phyloP scores from a whole-genome alignment of 305 asterid species.

The Rubia tinctorum region DNA sequence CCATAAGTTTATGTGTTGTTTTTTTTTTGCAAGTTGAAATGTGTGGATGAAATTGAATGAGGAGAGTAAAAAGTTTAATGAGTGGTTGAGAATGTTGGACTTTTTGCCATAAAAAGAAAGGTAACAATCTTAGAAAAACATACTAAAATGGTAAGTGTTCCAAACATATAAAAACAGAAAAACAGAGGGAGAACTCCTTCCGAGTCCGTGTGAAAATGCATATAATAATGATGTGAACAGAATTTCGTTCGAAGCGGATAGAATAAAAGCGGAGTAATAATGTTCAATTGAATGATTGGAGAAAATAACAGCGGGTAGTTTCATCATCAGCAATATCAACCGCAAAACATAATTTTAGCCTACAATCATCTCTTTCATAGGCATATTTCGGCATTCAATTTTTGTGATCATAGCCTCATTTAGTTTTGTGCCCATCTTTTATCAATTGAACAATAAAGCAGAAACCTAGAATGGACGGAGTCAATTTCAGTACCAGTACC shows the following conservation, averaged over 20 bases:
- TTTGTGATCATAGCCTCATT: neutral
- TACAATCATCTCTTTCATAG: neutral
- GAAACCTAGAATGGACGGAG: neutral
- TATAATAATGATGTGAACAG: neutral
- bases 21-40: too few species aligned
- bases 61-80: too few species aligned
- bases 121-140: too few species aligned
- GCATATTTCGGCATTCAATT: neutral
- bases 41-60: too few species aligned
- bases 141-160: too few species aligned
- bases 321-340: neutral
- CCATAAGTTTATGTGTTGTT: too few species aligned
- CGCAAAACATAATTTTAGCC: neutral
- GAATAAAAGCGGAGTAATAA: neutral
- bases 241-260: neutral
- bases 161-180: too few species aligned
- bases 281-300: slow-evolving; percentile 1
- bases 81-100: too few species aligned
- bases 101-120: too few species aligned
- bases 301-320: neutral
- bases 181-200: too few species aligned
- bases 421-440: neutral
- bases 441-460: neutral
- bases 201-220: too few species aligned
- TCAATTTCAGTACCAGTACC: neutral